Conservation (phyloP, 2,329 filamentous ascomycete genomes). For the Ophiostoma ips region DNA sequence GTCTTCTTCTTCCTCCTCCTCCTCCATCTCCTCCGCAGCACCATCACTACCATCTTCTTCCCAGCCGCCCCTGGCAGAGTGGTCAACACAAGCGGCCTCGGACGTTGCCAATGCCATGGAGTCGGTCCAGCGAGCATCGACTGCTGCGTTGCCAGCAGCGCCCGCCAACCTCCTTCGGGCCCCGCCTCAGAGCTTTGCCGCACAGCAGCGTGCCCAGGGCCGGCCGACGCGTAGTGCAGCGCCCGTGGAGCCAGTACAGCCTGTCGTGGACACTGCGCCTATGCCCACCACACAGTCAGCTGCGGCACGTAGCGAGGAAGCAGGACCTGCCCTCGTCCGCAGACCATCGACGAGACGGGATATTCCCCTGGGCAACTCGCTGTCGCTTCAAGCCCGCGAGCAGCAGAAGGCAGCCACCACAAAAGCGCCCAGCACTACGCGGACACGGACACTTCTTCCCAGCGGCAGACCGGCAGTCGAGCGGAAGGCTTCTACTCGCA, state of each 20-base stretch:
- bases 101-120: constrained; percentile 10
- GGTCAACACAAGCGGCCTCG: constrained; percentile 7
- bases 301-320: not conserved
- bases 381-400: constrained; percentile 15
- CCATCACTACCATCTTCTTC: not conserved
- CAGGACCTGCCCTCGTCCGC: not conserved
- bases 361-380: constrained; percentile 8
- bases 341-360: constrained; percentile 10
- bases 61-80: constrained; percentile 14
- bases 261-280: not conserved
- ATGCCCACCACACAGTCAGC: not conserved
- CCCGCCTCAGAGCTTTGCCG: constrained; percentile 51
- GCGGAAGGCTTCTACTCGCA: not conserved
- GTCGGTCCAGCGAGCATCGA: constrained; percentile 15
- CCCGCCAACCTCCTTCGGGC: constrained; percentile 29
- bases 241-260: not conserved
- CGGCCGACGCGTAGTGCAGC: constrained; percentile 21
- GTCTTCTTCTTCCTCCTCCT: not conserved
- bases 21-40: not conserved
- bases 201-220: constrained; percentile 47
- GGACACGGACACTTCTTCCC: constrained; percentile 11
- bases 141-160: constrained; percentile 17
- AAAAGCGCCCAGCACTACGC: not conserved
- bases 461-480: constrained; percentile 8
- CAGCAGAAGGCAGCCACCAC: constrained; percentile 8